Base-by-base conservation (phyloP, 2,329 filamentous ascomycete genomes). In the Cryphonectria nitschkei region DNA sequence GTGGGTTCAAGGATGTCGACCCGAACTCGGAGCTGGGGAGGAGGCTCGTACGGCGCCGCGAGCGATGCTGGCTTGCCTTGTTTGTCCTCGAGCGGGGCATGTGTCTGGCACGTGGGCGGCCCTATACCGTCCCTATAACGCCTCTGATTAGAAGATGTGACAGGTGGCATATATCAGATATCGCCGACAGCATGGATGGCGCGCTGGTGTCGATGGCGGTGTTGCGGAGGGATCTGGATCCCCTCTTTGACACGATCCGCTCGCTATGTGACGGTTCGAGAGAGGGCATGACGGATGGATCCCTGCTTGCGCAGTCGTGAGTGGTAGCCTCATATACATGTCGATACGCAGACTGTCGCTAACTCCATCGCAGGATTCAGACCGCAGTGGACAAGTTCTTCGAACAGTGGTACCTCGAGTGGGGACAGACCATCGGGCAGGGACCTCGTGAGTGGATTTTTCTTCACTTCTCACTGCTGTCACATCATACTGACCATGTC, bases 21-120 rank as follows among this genome's bases (percentile, higher is more conserved):
- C 84, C 88, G 0, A 78, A 78, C 37, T 92, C 90, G 0, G 85
- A 88, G 72, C 84, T 84, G 75, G 91, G 90, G 1, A 84, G 86
- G 69, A 81, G 90, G 54, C 80, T 93, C 1, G 78, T 93, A 3
- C 84, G 91, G 58, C 84, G 90, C 68, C 83, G 91, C 63, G 91
- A 93, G 78, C 83, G 91, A 72, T 88, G 88, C 9, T 93, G 91
- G 90, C 85, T 93, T 69, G 88, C 91, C 0, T 79, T 93, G 1
- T 93, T 93, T 76, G 91, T 93, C 0, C 84, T 93, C 0, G 91
- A 93, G 76, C 83, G 91, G 79, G 91, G 91, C 83, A 90, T 93
- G 76, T 93, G 90, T 63, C 80, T 93, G 8, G 91, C 91, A 0
- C 86, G 91, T 69, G 91, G 91, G 8, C 84, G 91, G 73, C 90